phyloP scores from a whole-genome alignment of 2,329 filamentous ascomycete genomes.

The Trichoderma cornu-damae region DNA sequence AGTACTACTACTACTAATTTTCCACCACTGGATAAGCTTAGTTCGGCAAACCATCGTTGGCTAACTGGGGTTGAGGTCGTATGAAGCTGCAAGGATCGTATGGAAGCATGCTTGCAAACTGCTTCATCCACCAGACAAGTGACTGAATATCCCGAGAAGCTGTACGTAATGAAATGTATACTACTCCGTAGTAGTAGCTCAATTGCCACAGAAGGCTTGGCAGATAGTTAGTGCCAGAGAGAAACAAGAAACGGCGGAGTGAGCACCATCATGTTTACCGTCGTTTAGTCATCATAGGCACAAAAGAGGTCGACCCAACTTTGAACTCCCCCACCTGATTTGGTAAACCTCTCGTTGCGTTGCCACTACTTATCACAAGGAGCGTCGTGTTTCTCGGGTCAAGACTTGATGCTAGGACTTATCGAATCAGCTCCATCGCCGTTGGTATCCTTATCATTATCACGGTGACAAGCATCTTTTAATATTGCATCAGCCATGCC shows the following conservation, averaged over 20 bases:
- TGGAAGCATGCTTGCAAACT: background rate
- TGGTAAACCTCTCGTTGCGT: background rate
- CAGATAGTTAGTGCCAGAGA: too few species aligned
- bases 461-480: background rate
- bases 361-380: background rate
- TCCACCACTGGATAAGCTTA: constrained; percentile 18
- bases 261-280: too few species aligned
- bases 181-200: too few species aligned
- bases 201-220: background rate
- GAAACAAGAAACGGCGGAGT: background rate
- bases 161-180: background rate
- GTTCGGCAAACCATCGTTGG: background rate
- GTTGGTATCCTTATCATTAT: constrained; percentile 1
- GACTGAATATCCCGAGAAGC: background rate
- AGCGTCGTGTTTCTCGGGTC: background rate
- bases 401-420: background rate
- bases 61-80: background rate
- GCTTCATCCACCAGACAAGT: background rate
- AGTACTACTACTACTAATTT: background rate
- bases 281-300: constrained; percentile 2
- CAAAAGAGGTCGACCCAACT: background rate
- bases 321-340: constrained; percentile 5
- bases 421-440: background rate
- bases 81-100: constrained; percentile 1
- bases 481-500: constrained; percentile 12